Evolutionary conservation across 2,329 filamentous ascomycete species (phyloP).

Genomic region (Lasiodiplodia gonubiensis): DNA sequence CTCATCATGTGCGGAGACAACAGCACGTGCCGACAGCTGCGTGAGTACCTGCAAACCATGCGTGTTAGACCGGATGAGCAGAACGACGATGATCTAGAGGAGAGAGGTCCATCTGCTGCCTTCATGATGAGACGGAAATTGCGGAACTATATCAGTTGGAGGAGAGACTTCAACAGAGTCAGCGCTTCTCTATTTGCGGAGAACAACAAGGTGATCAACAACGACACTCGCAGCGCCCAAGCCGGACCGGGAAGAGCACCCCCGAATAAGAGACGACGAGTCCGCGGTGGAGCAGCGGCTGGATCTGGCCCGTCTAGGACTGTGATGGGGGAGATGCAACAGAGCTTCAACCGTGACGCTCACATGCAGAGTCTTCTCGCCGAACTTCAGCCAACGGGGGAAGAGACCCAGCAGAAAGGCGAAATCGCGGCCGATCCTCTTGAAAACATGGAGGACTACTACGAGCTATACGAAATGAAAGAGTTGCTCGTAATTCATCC

Average conservation of each 20-base stretch:
- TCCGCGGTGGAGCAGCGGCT: constrained; percentile 76
- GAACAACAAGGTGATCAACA: constrained; percentile 76
- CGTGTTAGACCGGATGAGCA: constrained; percentile 64
- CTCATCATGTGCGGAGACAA: constrained; percentile 95
- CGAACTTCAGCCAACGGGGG: constrained; percentile 80
- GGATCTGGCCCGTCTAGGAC: constrained; percentile 66
- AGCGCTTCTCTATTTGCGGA: constrained; percentile 79
- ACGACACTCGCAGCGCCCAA: constrained; percentile 59
- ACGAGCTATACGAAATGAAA: constrained; percentile 88
- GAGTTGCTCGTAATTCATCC: constrained; percentile 88
- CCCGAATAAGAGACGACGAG: constrained; percentile 81
- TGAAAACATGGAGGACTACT: constrained; percentile 90
- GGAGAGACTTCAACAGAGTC: constrained; percentile 83
- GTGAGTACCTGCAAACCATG: constrained; percentile 92
- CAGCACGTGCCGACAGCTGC: constrained; percentile 82
- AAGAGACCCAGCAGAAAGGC: constrained; percentile 75
- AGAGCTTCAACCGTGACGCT: constrained; percentile 71
- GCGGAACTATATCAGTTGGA: constrained; percentile 88
- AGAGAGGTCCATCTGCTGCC: constrained; percentile 68
- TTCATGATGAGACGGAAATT: constrained; percentile 92
- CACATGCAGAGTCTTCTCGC: constrained; percentile 84
- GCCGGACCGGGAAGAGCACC: constrained; percentile 68
- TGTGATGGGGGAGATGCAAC: constrained; percentile 73
- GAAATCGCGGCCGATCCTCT: constrained; percentile 79
- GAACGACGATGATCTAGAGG: constrained; percentile 59